Base-by-base conservation (phyloP, 2,329 filamentous ascomycete genomes). In the Fusarium globosum region DNA sequence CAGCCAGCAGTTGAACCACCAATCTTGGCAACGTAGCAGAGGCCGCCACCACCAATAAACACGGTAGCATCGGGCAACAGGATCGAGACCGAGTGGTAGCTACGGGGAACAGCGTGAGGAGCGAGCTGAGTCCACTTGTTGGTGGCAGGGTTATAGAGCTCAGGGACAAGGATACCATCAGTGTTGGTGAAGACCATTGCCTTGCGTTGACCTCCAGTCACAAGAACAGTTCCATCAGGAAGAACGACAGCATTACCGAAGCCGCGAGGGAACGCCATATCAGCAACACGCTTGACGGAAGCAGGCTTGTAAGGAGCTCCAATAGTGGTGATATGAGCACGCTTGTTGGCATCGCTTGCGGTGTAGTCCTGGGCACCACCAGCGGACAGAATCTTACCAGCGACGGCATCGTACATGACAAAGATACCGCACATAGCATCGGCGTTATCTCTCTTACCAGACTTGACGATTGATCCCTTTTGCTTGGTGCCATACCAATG, bases 381-480 rank as follows among this genome's bases (percentile, higher is more conserved):
- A 20, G 83, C 80, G 0, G 85, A 85, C 13, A 89, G 79, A 28
- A 89, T 88, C 77, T 88, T 88, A 20, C 88, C 88, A 7, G 85
- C 85, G 66, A 89, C 85, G 62, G 87, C 86, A 73, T 89, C 87
- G 69, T 87, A 89, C 86, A 90, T 89, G 65, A 86, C 83, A 21
- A 84, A 85, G 61, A 84, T 84, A 20, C 87, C 88, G 64, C 83
- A 85, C 88, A 90, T 90, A 7, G 87, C 85, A 13, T 80, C 72
- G 53, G 84, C 84, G 6, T 79, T 79, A 21, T 81, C 81, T 20
- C 88, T 53, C 4, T 30, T 66, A 11, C 68, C 71, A 9, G 72
- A 61, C 23, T 62, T 43, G 23, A 53, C 45, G 4, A 74, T 58
- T 2, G 57, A 58, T 4, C 88, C 88, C 38, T 77, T 78, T 11